Evolutionary conservation across 139 green algal species (phyloP).

Genomic region (Chlamydomonas incerta): DNA sequence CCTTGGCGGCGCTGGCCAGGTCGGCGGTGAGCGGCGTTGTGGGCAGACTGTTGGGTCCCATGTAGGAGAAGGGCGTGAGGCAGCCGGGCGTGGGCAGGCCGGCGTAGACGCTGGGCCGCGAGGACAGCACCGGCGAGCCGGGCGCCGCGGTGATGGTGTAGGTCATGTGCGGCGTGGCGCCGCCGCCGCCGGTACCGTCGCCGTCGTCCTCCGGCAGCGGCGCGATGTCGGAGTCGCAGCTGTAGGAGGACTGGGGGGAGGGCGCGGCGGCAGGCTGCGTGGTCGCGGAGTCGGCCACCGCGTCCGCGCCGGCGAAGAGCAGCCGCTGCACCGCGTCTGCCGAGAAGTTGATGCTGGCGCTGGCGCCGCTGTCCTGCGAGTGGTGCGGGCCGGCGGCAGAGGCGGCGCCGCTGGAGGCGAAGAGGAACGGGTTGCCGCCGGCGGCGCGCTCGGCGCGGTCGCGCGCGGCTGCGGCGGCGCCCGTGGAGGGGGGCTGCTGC

Average conservation of each 20-base stretch:
- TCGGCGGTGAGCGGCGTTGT: conserved; percentile 18
- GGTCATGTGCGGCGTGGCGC: no score
- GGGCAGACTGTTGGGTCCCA: neutral
- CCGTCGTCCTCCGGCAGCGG: no score
- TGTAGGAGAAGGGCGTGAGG: conserved; percentile 13
- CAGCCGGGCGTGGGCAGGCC: neutral
- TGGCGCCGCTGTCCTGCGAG: no score
- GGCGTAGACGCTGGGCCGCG: neutral
- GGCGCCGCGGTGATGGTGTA: neutral
- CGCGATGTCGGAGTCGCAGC: no score
- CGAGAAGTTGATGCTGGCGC: neutral
- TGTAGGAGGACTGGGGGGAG: no score
- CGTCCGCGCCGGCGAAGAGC: neutral
- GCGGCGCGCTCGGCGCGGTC: no score
- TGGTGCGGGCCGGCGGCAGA: neutral
- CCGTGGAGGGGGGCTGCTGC: neutral
- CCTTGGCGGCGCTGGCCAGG: conserved; percentile 7
- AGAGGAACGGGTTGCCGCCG: no score
- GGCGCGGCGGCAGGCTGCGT: no score
- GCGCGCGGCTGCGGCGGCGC: no score
- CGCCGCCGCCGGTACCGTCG: no score
- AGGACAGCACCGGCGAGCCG: neutral
- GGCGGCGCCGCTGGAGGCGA: no score
- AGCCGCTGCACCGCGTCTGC: conserved; percentile 4
- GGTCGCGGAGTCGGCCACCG: neutral